These are phyloP conservation scores for Monosporozyma siamensis DNA, from an alignment of 805 yeast species.

Conservation along the genomic window DNA sequence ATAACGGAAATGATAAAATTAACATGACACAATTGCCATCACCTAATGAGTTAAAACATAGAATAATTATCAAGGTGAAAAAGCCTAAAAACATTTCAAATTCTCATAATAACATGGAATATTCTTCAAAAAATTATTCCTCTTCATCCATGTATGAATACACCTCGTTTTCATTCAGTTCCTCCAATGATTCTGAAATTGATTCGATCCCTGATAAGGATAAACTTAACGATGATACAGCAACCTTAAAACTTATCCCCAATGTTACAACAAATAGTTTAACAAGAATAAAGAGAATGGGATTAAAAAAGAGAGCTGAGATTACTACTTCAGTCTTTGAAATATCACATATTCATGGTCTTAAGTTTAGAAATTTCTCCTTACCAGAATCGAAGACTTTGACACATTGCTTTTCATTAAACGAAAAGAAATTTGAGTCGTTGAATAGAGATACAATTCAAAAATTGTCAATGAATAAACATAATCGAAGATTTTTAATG, in stretches of 20 bases:
- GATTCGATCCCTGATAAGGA: conserved; percentile 9
- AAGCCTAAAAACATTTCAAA: conserved; percentile 29
- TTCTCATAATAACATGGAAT: not conserved
- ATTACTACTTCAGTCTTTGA: conserved; percentile 19
- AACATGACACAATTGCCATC: conserved; percentile 43
- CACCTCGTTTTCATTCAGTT: conserved; percentile 28
- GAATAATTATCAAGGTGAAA: conserved; percentile 71
- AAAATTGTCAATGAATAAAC: conserved; percentile 52
- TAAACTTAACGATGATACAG: conserved; percentile 5
- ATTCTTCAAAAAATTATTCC: conserved; percentile 3
- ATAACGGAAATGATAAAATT: conserved; percentile 21
- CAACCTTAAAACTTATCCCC: not conserved
- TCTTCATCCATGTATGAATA: conserved; percentile 11
- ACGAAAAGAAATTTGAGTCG: conserved; percentile 57
- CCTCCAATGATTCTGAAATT: conserved; percentile 26
- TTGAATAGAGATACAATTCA: conserved; percentile 57
- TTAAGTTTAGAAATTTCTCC: conserved; percentile 72
- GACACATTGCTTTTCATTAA: conserved; percentile 81
- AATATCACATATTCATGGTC: conserved; percentile 44
- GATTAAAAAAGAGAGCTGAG: conserved; percentile 18
- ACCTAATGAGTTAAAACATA: conserved; percentile 63
- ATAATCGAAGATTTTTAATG: conserved; percentile 66
- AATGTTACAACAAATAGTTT: conserved; percentile 3
- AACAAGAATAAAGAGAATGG: conserved; percentile 29
- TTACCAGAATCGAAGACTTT: conserved; percentile 73